Base-by-base conservation (phyloP, 176 grass and related monocot genomes). In the Elymus sibiricus region DNA sequence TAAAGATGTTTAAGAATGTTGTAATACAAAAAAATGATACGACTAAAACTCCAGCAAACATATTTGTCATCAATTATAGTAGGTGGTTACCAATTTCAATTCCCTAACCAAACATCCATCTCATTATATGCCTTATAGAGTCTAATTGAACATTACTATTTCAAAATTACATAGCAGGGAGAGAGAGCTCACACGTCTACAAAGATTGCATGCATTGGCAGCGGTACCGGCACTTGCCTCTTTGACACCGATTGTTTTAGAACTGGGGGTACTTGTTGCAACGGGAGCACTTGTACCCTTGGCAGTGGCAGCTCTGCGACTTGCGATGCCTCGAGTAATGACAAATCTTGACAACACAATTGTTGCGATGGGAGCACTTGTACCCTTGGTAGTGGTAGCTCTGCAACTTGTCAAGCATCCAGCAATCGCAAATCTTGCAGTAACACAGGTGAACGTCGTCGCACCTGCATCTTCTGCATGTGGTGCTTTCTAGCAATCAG, bases 381-480 rank as follows among this genome's bases (percentile, higher is more conserved):
- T 24, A 44, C 21, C 34, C 71, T 71, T 61, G 61, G 39, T 15
- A 21, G 49, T 35, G 42, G 6, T 6, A 24, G 16, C 31, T 58
- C 70, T 70, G 12, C 31, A 56, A 26, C 31, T 0, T 49, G 9
- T 16, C 11, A 59, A 5, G 38, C 46, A 34, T 73, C 34, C 35
- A 28, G 2, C 16, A 7, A 3, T 59, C n/a, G 31, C 37, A 22
- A 29, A 56, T 15, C n/a, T 61, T 7, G 34, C 4, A 25, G 27
- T 11, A 68, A 19, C 43, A 68, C 16, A 38, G 67, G 27, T n/a
- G 70, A 31, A 62, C 34, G 4, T 5, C 10, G 70, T 25, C 39
- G 35, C 25, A 84, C 70, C 58, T 74, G 35, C 55, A 63, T 37
- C 70, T 75, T 75, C 56, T 84, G 25, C 82, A 84, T 62, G 58